phyloP scores from a whole-genome alignment of 2,329 filamentous ascomycete genomes.

The Colletotrichum navitas region DNA sequence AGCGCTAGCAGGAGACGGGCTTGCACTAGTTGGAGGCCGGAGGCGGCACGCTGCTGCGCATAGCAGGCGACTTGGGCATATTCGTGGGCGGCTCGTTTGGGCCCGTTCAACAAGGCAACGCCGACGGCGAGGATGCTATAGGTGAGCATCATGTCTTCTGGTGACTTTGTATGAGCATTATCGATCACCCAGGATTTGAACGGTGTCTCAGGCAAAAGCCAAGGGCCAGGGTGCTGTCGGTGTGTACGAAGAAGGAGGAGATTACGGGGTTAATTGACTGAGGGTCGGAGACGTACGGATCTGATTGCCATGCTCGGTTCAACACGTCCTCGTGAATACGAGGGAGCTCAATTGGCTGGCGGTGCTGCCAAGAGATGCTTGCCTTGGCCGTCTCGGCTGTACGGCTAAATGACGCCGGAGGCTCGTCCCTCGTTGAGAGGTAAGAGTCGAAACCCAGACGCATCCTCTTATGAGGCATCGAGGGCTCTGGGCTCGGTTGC shows the following conservation, averaged over 20 bases:
- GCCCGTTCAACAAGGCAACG: conserved; percentile 54
- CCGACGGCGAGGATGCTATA: conserved; percentile 59
- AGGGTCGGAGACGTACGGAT: conserved; percentile 61
- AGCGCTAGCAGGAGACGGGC: conserved; percentile 74
- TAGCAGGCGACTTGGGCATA: conserved; percentile 68
- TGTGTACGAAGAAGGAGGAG: conserved; percentile 58
- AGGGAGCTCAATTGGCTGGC: conserved; percentile 55
- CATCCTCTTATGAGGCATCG: conserved; percentile 61
- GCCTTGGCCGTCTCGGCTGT: conserved; percentile 55
- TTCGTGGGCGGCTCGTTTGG: conserved; percentile 53
- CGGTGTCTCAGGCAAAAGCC: conserved; percentile 57
- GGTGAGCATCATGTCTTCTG: conserved; percentile 61
- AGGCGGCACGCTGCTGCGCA: conserved; percentile 56
- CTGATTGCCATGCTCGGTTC: conserved; percentile 62
- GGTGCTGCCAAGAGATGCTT: conserved; percentile 54
- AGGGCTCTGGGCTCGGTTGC: conserved; percentile 48
- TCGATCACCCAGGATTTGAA: conserved; percentile 55
- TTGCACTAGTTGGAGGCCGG: conserved; percentile 73
- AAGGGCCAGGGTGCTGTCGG: conserved; percentile 57
- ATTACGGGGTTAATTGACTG: conserved; percentile 55
- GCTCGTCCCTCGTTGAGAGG: conserved; percentile 49
- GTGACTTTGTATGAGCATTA: conserved; percentile 52
- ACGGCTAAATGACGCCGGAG: conserved; percentile 50
- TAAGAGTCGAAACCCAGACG: conserved; percentile 63
- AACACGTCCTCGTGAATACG: conserved; percentile 64